A percentile compares a stretch with the other conserved stretches of the same genome.
Evolutionary conservation across 1,284 basidiomycete species (phyloP).

Genomic region (Malassezia slooffiae): DNA sequence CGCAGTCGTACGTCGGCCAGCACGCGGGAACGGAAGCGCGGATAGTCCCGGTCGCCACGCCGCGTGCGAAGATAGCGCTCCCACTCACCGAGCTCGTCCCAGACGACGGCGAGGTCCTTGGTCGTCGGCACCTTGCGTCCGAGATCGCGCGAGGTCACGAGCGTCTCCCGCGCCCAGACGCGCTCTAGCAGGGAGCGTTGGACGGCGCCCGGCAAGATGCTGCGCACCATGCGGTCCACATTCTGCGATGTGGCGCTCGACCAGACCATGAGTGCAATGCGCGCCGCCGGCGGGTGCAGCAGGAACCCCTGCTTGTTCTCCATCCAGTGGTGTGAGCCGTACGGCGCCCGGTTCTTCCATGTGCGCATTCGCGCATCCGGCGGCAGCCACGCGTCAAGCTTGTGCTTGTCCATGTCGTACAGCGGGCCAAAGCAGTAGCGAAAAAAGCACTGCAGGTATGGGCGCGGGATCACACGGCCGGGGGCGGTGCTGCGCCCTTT

Average conservation of each 20-base stretch:
- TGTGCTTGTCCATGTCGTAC: not conserved
- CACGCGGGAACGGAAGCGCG: not conserved
- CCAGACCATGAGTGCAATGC: conserved; percentile 61
- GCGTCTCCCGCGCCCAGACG: conserved; percentile 67
- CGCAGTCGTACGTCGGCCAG: conserved; percentile 1
- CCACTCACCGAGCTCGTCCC: conserved; percentile 52
- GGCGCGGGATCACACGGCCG: conserved; percentile 46
- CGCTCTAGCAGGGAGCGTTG: conserved; percentile 46
- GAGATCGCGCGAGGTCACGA: conserved; percentile 48
- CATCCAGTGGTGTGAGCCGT: conserved; percentile 30
- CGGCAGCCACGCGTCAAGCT: conserved; percentile 3
- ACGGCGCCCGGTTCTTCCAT: conserved; percentile 3
- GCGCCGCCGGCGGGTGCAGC: conserved; percentile 2
- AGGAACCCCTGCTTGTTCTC: not conserved
- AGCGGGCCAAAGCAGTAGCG: conserved; percentile 50
- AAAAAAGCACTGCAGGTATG: conserved; percentile 59
- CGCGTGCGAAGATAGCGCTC: not conserved
- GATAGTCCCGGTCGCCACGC: no score
- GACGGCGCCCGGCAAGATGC: conserved; percentile 19
- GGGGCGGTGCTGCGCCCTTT: conserved; percentile 23
- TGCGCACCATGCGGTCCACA: conserved; percentile 53
- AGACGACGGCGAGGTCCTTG: conserved; percentile 66
- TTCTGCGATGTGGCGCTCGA: conserved; percentile 70
- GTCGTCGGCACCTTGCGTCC: conserved; percentile 38
- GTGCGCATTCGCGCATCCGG: not conserved